Percentiles rank a stretch among this genome's conserved stretches.
phyloP scores from a whole-genome alignment of 177 flowering plant genomes.

The Vitis hybrid region DNA sequence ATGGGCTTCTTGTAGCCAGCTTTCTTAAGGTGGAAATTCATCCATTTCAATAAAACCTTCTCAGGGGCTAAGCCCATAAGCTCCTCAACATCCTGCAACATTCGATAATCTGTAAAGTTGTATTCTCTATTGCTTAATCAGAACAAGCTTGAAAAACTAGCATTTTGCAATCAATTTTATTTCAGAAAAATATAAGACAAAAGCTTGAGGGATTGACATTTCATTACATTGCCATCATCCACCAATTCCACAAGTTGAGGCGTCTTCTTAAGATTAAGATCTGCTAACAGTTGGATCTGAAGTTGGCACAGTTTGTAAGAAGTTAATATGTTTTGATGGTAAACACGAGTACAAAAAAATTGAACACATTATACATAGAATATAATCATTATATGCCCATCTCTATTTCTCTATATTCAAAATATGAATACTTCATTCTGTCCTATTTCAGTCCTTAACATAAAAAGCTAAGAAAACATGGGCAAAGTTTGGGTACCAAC shows the following conservation, averaged over 20 bases:
- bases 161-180: background rate
- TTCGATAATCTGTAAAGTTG: background rate
- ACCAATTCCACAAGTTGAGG: conserved; percentile 87
- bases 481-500: conserved; percentile 27
- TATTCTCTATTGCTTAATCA: background rate
- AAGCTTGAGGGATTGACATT: background rate
- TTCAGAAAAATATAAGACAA: background rate
- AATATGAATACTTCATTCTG: no score
- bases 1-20: conserved; percentile 78
- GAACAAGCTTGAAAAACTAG: background rate
- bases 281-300: conserved; percentile 89
- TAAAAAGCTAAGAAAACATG: background rate
- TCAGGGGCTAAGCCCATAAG: conserved; percentile 83
- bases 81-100: conserved; percentile 84
- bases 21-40: conserved; percentile 87
- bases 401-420: no score
- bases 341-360: background rate
- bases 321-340: background rate
- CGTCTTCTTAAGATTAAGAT: conserved; percentile 83
- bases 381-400: no score
- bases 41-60: conserved; percentile 81
- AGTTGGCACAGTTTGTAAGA: conserved; percentile 10
- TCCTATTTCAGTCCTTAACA: background rate
- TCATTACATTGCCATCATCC: conserved; percentile 63
- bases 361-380: no score